Conservation (phyloP, 1,284 basidiomycete genomes). For the Abortiporus biennis region DNA sequence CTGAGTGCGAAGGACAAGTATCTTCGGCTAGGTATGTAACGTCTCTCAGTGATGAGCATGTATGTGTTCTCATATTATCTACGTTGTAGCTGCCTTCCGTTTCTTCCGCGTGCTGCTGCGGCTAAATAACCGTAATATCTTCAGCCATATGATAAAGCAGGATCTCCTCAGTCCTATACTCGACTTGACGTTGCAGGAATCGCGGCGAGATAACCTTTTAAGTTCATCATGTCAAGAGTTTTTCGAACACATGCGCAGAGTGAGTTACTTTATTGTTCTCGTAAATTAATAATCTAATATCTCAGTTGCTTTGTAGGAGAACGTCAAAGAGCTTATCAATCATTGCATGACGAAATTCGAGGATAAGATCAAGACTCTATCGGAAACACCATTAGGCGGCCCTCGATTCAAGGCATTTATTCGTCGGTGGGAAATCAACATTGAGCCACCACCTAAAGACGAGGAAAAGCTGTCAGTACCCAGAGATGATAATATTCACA, state of each 20-base stretch:
- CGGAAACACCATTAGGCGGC: slow-evolving; percentile 55
- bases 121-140: slow-evolving; percentile 83
- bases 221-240: slow-evolving; percentile 94
- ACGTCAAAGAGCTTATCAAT: slow-evolving; percentile 79
- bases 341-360: slow-evolving; percentile 82
- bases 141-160: slow-evolving; percentile 80
- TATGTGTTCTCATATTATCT: slow-evolving; percentile 6
- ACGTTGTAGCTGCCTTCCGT: slow-evolving; percentile 71
- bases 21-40: slow-evolving; percentile 72
- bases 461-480: slow-evolving; percentile 43
- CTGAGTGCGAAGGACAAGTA: slow-evolving; percentile 87
- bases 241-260: slow-evolving; percentile 86
- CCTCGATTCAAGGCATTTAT: slow-evolving; percentile 72
- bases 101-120: slow-evolving; percentile 87
- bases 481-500: too few relatives aligned
- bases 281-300: slow-evolving; percentile 8
- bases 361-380: slow-evolving; percentile 58
- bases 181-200: slow-evolving; percentile 78
- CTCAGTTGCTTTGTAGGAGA: slow-evolving; percentile 58
- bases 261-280: slow-evolving; percentile 29
- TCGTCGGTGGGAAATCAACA: slow-evolving; percentile 86
- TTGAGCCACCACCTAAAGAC: slow-evolving; percentile 61
- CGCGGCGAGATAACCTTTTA: slow-evolving; percentile 84
- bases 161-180: slow-evolving; percentile 82
- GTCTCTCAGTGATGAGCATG: neutral